Evolutionary conservation across 1,284 basidiomycete species (phyloP), one percentile per base, ranked within the genome.

Genomic region (Porogramme epimiltina): DNA sequence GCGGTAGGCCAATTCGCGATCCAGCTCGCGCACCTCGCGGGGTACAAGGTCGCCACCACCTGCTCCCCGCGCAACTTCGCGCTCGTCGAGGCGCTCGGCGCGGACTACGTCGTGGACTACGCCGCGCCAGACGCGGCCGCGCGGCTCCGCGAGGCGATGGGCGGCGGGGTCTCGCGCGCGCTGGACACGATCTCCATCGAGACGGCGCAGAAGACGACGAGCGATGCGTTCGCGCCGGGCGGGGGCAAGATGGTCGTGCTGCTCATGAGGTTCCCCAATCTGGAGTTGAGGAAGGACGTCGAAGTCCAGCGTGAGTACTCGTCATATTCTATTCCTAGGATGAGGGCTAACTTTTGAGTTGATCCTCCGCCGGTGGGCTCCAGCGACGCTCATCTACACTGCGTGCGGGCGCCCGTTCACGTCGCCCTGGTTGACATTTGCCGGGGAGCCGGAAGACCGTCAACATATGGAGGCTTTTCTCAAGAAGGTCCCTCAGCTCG

Each of bases 1-100:
- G 54, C 59, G 18, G 76, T 79, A 24, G 77, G 78, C 1, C 63
- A 73, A n/a, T 78, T 70, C 59, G 73, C 72, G 1, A 61, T 78
- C 22, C 75, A 79, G 56, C 67, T 79, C 31, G 73, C 73, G 26
- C 70, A 70, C 50, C 48, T 71, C 15, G 58, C 70, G 1, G 77
- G 77, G 13, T 73, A 73, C 60, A 68, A 67, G 37, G 71, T 76
- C 37, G 65, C 72, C 47, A 67, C 76, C 2, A 73, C 73, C 15
- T 68, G 72, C 20, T 75, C 72, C 2, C 68, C 72, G 1, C 66
- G 66, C 28, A 74, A 75, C 55, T 67, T 62, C 42, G 70, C 68
- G 8, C 65, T 74, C 23, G 62, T 75, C 54, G 71, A 71, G 57
- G 54, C 61, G 0, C 66, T 70, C 23, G 77, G 78, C 6, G 78